Evolutionary conservation across 2,329 filamentous ascomycete species (phyloP).

Genomic region (Arachnomyces sp.): DNA sequence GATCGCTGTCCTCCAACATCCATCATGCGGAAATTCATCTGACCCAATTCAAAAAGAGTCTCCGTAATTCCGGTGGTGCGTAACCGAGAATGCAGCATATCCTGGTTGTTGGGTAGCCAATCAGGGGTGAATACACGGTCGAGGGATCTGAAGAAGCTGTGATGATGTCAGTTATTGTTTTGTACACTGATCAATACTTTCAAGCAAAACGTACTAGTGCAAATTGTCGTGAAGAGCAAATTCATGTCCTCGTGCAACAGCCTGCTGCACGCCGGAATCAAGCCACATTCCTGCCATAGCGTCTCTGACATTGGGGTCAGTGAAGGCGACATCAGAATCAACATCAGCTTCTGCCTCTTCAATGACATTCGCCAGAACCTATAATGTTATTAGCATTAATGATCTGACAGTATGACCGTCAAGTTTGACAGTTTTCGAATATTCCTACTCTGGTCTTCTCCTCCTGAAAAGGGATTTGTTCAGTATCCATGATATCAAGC

Average conservation of each 20-base stretch:
- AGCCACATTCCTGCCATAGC: slow-evolving; percentile 80
- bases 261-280: slow-evolving; percentile 73
- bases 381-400: slow-evolving; percentile 5
- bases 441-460: slow-evolving; percentile 67
- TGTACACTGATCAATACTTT: neutral
- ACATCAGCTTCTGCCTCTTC: slow-evolving; percentile 70
- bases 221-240: slow-evolving; percentile 95
- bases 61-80: slow-evolving; percentile 94
- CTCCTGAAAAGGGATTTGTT: slow-evolving; percentile 70
- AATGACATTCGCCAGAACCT: slow-evolving; percentile 74
- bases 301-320: slow-evolving; percentile 52
- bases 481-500: slow-evolving; percentile 81
- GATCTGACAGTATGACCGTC: neutral
- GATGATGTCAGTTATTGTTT: neutral
- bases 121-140: slow-evolving; percentile 67
- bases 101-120: slow-evolving; percentile 88
- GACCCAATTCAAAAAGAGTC: slow-evolving; percentile 83
- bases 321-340: slow-evolving; percentile 71
- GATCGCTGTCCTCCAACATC: slow-evolving; percentile 88
- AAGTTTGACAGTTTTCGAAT: slow-evolving; percentile 1
- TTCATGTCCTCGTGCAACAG: slow-evolving; percentile 91
- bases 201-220: slow-evolving; percentile 62
- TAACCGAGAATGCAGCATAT: slow-evolving; percentile 82
- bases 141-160: slow-evolving; percentile 73
- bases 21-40: slow-evolving; percentile 94